Evolutionary conservation across 2,329 filamentous ascomycete genomes (phyloP).

Genomic region (Juglanconis juglandina): DNA sequence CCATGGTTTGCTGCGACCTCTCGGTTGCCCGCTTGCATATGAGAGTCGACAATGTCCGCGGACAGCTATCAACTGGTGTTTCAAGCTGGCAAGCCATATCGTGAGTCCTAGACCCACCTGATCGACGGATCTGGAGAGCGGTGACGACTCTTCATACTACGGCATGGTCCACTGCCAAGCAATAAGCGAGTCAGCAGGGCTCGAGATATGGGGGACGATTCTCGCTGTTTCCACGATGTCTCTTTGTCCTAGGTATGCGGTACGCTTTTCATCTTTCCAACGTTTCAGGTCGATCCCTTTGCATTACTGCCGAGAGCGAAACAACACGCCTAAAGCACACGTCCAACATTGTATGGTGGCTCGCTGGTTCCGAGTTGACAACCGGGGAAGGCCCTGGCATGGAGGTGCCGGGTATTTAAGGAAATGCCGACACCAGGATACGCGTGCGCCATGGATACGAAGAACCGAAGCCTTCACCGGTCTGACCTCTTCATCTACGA

Average conservation of each 20-base stretch:
- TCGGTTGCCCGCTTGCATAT: too few species aligned
- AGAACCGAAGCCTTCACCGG: slow-evolving; percentile 12
- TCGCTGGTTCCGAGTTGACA: too few species aligned
- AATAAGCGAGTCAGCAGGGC: not conserved
- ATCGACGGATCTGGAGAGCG: not conserved
- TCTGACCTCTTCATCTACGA: slow-evolving; percentile 37
- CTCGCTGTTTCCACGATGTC: not conserved
- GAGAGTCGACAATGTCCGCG: too few species aligned
- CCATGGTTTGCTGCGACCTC: too few species aligned
- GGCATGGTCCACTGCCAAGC: not conserved
- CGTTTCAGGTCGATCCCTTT: not conserved
- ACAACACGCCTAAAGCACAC: too few species aligned
- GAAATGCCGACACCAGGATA: not conserved
- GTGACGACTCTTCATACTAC: not conserved
- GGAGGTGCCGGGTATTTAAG: not conserved
- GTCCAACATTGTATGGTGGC: too few species aligned
- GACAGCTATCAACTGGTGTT: too few species aligned
- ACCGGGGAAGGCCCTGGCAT: too few species aligned
- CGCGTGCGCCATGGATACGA: not conserved
- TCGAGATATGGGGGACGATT: not conserved
- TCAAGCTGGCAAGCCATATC: too few species aligned
- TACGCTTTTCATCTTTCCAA: not conserved
- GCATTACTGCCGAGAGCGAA: too few species aligned
- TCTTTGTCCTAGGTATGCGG: not conserved
- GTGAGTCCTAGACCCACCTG: too few species aligned